Percentiles rank a stretch among this genome's conserved stretches.
These are phyloP conservation scores for Fragaria iinumae DNA, from an alignment of 306 rosid species.

Conservation along the genomic window DNA sequence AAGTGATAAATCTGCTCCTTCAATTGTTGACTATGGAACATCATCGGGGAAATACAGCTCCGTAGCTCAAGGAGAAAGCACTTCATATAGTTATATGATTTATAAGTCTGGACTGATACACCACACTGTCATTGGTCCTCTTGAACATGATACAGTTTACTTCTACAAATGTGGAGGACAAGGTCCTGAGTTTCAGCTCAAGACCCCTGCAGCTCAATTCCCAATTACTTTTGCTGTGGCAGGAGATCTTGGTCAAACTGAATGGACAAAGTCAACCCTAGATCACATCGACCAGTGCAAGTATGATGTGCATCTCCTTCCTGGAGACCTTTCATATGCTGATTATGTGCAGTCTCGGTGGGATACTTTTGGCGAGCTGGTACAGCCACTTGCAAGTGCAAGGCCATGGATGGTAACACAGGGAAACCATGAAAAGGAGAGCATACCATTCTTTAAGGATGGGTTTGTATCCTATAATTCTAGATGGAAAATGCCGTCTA, in stretches of 20 bases:
- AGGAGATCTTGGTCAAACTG: conserved; percentile 91
- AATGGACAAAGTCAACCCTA: conserved; percentile 86
- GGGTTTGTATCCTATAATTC: conserved; percentile 76
- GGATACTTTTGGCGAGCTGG: conserved; percentile 86
- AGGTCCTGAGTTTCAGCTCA: conserved; percentile 73
- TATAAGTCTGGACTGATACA: conserved; percentile 88
- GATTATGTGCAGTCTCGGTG: conserved; percentile 73
- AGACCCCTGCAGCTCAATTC: conserved; percentile 80
- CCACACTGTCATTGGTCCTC: conserved; percentile 85
- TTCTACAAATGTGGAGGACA: conserved; percentile 78
- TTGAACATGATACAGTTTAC: conserved; percentile 60
- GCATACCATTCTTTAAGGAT: conserved; percentile 55
- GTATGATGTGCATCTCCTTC: conserved; percentile 81
- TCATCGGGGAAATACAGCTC: conserved; percentile 52
- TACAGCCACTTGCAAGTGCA: conserved; percentile 90
- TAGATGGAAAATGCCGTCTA: conserved; percentile 91
- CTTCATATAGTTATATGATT: conserved; percentile 62
- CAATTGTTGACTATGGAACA: conserved; percentile 78
- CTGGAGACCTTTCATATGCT: conserved; percentile 93
- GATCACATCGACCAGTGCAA: conserved; percentile 71
- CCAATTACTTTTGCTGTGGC: conserved; percentile 87
- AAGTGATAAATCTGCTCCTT: conserved; percentile 57
- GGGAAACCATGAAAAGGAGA: conserved; percentile 89
- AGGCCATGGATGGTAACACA: conserved; percentile 98
- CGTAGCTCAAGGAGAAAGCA: conserved; percentile 65